Conservation (phyloP, 768 basidiomycete genomes). For the Russula vinacea region DNA sequence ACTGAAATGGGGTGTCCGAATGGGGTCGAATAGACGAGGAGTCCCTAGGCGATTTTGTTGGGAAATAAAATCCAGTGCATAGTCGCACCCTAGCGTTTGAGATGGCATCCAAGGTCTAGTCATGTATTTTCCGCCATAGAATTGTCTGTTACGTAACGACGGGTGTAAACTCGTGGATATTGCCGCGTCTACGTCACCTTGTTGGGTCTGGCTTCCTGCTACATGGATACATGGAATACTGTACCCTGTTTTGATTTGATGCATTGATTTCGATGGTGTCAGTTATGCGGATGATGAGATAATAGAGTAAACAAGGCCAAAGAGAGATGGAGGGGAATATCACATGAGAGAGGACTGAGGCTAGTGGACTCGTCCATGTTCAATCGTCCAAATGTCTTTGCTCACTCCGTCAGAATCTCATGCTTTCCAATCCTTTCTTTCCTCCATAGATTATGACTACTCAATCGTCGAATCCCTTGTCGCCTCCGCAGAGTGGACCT, state of each 20-base stretch:
- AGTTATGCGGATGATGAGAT: too few relatives aligned
- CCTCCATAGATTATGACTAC: constrained; percentile 30
- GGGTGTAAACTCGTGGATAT: too few relatives aligned
- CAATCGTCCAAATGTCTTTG: constrained; percentile 25
- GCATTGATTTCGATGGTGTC: too few relatives aligned
- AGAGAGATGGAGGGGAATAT: constrained; percentile 15
- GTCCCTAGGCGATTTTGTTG: not conserved
- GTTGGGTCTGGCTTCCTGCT: too few relatives aligned
- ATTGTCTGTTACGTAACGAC: too few relatives aligned
- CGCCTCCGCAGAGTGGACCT: constrained; percentile 29
- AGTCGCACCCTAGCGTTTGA: not conserved
- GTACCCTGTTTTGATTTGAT: too few relatives aligned
- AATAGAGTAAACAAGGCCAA: constrained; percentile 11
- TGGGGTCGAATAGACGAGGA: not conserved
- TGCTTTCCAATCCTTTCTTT: constrained; percentile 31
- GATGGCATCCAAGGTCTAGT: not conserved
- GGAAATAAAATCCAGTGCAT: not conserved
- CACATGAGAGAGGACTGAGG: constrained; percentile 16
- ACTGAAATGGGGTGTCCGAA: not conserved
- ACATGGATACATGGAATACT: too few relatives aligned
- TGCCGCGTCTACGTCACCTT: too few relatives aligned
- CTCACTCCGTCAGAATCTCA: constrained; percentile 31
- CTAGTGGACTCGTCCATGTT: constrained; percentile 23
- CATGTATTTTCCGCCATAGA: too few relatives aligned
- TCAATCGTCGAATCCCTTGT: constrained; percentile 29